Evolutionary conservation across 805 yeast genomes (phyloP).

Genomic region (Saccharomyces kudriavzevii): DNA sequence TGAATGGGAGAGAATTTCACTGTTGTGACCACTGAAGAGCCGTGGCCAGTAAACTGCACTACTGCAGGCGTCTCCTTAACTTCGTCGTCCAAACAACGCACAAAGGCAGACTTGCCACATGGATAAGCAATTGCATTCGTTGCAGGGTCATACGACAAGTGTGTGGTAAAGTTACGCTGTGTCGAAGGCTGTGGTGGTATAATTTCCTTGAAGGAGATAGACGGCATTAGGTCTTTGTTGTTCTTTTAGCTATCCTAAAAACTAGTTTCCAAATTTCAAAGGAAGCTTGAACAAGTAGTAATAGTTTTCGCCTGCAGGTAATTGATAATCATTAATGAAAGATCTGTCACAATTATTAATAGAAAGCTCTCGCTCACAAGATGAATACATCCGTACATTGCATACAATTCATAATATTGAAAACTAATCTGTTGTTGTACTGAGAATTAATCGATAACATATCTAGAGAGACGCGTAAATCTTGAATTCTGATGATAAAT

Average conservation of each 20-base stretch:
- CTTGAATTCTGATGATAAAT: background rate
- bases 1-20: constrained; percentile 69
- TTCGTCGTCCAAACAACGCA: constrained; percentile 57
- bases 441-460: background rate
- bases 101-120: constrained; percentile 67
- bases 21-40: constrained; percentile 58
- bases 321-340: background rate
- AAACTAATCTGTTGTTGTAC: background rate
- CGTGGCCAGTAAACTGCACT: constrained; percentile 68
- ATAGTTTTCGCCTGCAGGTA: background rate
- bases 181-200: constrained; percentile 81
- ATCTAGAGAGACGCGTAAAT: background rate
- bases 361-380: background rate
- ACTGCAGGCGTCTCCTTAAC: constrained; percentile 23
- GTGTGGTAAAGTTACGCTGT: constrained; percentile 56
- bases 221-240: constrained; percentile 14
- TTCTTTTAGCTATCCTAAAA: background rate
- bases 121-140: constrained; percentile 73
- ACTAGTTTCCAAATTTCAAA: background rate
- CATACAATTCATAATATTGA: background rate
- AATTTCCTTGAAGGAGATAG: constrained; percentile 26
- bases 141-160: constrained; percentile 63
- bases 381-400: background rate
- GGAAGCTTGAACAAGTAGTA: background rate
- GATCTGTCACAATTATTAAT: background rate